These are phyloP conservation scores for Talaromyces albobiverticillius DNA, from an alignment of 2,329 filamentous ascomycete genomes.

Conservation along the genomic window DNA sequence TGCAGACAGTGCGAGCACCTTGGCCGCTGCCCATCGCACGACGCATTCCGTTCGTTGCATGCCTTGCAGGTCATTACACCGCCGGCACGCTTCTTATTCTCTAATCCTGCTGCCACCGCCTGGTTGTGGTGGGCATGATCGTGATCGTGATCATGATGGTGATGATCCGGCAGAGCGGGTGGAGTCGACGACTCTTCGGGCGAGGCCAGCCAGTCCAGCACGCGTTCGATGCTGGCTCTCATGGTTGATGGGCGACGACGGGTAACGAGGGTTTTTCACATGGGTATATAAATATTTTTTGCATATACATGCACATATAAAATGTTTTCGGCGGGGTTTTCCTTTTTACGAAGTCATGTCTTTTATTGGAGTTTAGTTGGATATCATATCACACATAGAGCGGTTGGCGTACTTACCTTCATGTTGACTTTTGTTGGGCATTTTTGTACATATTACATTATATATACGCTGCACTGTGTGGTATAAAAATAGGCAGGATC, in stretches of 20 bases:
- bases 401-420: too few relatives aligned
- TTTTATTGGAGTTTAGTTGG: too few relatives aligned
- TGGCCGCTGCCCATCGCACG: slow-evolving; percentile 9
- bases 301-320: neutral
- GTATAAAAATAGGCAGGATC: too few relatives aligned
- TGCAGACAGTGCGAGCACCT: slow-evolving; percentile 14
- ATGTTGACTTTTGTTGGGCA: too few relatives aligned
- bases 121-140: neutral
- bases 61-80: slow-evolving; percentile 5
- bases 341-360: too few relatives aligned
- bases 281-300: neutral
- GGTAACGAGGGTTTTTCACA: neutral
- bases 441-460: too few relatives aligned
- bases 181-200: neutral
- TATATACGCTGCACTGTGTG: too few relatives aligned
- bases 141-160: neutral
- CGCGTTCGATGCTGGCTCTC: slow-evolving; percentile 4
- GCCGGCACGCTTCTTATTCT: neutral
- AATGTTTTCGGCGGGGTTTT: neutral
- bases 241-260: neutral
- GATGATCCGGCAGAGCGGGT: neutral
- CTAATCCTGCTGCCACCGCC: neutral
- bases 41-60: slow-evolving; percentile 9
- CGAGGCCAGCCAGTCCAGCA: slow-evolving; percentile 12
- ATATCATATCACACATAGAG: too few relatives aligned